Percentiles rank a stretch among this genome's conserved stretches.
phyloP scores from a whole-genome alignment of 768 basidiomycete species.

The Boletus rufocinnamomeus region DNA sequence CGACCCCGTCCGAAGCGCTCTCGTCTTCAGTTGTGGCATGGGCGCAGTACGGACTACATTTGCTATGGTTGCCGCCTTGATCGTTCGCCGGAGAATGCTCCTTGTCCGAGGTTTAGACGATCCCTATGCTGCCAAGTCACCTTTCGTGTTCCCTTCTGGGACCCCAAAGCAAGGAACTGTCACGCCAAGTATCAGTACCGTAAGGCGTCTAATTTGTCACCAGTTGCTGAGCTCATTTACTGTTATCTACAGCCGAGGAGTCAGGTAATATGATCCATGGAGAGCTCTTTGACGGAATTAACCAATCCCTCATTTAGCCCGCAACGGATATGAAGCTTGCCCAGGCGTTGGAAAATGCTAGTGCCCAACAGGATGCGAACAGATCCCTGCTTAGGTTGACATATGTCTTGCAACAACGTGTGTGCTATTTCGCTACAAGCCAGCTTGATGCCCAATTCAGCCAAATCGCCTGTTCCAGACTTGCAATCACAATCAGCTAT shows the following conservation, averaged over 20 bases:
- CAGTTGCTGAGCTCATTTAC: conserved; percentile 2
- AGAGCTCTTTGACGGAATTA: background rate
- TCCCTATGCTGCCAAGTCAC: conserved; percentile 61
- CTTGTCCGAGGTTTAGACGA: conserved; percentile 67
- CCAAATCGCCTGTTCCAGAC: conserved; percentile 42
- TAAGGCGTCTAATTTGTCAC: conserved; percentile 28
- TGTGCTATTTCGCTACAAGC: conserved; percentile 17
- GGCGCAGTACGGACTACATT: conserved; percentile 96
- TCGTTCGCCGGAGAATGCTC: conserved; percentile 79
- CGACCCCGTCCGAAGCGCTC: conserved; percentile 76
- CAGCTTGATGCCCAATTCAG: background rate
- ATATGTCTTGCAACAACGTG: conserved; percentile 79
- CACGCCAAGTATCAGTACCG: conserved; percentile 51
- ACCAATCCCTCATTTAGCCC: conserved; percentile 28
- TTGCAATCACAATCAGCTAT: conserved; percentile 80
- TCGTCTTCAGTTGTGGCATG: conserved; percentile 97
- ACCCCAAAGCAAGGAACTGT: conserved; percentile 18
- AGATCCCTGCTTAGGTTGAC: conserved; percentile 76
- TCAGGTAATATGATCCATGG: conserved; percentile 27
- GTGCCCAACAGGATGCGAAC: conserved; percentile 76
- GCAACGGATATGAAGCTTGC: conserved; percentile 60
- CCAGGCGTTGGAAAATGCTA: conserved; percentile 72
- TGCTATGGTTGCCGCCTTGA: conserved; percentile 92
- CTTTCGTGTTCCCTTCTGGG: conserved; percentile 14
- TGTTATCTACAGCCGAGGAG: conserved; percentile 24